phyloP scores from a whole-genome alignment of 2,329 filamentous ascomycete genomes.

The Calonectria montana region DNA sequence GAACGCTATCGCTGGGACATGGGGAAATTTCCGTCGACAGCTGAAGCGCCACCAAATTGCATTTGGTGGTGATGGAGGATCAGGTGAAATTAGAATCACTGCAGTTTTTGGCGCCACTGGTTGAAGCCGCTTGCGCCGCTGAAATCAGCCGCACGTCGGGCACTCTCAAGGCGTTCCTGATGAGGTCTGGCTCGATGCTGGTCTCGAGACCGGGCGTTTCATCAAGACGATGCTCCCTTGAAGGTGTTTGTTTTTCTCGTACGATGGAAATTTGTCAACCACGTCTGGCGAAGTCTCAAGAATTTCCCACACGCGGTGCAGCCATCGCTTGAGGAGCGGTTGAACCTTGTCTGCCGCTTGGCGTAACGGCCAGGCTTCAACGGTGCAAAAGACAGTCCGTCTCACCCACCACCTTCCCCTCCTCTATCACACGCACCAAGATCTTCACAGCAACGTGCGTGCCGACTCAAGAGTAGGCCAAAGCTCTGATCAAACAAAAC shows the following conservation, averaged over 20 bases:
- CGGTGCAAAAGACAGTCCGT: constrained; percentile 16
- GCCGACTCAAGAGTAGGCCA: not conserved
- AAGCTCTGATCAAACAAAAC: constrained; percentile 8
- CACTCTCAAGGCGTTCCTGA: not conserved
- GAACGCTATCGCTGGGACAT: not conserved
- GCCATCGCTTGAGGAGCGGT: not conserved
- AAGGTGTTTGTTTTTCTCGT: not conserved
- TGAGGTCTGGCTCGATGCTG: not conserved
- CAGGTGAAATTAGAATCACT: not conserved
- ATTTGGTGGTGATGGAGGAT: not conserved
- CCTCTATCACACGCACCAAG: not conserved
- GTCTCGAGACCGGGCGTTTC: not conserved
- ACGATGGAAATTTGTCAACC: not conserved
- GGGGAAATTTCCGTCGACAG: constrained; percentile 15
- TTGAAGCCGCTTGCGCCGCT: not conserved
- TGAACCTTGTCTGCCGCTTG: not conserved
- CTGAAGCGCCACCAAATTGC: constrained; percentile 42
- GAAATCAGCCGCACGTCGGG: constrained; percentile 2
- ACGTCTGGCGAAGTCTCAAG: not conserved
- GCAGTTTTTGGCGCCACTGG: not conserved
- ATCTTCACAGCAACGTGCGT: not conserved
- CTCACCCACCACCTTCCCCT: not conserved
- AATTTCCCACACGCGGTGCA: not conserved
- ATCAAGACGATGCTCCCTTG: not conserved
- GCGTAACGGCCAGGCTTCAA: not conserved